Base-by-base conservation (phyloP, 108 stramenopile genomes). In the Skeletonema costatum region DNA sequence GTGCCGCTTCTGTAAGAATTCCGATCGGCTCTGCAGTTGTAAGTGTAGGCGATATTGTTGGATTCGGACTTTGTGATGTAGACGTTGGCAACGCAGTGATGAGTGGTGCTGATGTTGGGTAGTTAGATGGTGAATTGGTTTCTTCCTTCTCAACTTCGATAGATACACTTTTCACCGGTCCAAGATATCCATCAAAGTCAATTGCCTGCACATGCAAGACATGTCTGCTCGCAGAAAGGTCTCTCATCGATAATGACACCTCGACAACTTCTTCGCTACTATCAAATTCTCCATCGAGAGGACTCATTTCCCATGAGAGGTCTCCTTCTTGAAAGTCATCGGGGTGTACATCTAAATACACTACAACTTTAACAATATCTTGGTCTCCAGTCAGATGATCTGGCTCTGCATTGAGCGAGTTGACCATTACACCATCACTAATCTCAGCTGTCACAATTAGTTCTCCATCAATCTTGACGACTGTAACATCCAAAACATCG, bases 151-250 rank as follows among this genome's bases (percentile, higher is more conserved):
- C 72, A 14, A 80, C 62, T 6, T 74, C 68, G 62, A 80, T 69
- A 51, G 68, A 80, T 31, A 63, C 36, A 69, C 78, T 80, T 3
- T 71, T 63, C n/a, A 87, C 63, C 11, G 86, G 78, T 5, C 86
- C 86, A 32, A 36, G 32, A 48, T 81, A 84, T 38, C 73, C 83
- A 73, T 74, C 72, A 68, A 59, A 75, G 59, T 87, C 86, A 11
- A 69, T 80, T 16, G 86, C 86, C 32, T 84, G 83, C 9, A 61
- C 66, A 63, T 80, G 79, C 60, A 87, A 53, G 12, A 11, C 35
- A 41, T 85, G 84, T 56, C 59, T 60, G 11, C 75, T 74, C 6
- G 75, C 21, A 73, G 59, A 59, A 17, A 81, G 5, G 0, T 62
- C 69, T 5, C 39, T 63, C 6, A 70, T 44, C 0, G 59, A 64